phyloP scores from a whole-genome alignment of 2,329 filamentous ascomycete genomes.

The Alternaria brassicae region DNA sequence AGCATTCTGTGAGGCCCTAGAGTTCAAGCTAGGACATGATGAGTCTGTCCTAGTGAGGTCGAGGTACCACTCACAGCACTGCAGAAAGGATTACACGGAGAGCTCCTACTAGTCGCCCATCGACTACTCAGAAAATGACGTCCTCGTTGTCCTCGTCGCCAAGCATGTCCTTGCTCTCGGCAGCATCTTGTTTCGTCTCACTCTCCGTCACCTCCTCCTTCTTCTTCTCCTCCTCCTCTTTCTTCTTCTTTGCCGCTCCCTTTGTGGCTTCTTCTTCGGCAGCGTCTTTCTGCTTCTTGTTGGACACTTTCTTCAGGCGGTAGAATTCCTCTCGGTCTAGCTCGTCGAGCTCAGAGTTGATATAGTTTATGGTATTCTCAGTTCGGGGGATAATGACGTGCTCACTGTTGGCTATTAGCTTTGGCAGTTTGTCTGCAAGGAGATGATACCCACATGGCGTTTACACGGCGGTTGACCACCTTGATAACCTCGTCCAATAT shows the following conservation, averaged over 20 bases:
- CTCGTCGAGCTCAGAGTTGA: slow-evolving; percentile 98
- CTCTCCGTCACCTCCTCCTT: slow-evolving; percentile 33
- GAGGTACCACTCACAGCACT: not conserved
- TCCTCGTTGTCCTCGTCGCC: slow-evolving; percentile 81
- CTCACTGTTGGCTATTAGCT: slow-evolving; percentile 61
- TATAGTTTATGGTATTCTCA: slow-evolving; percentile 99
- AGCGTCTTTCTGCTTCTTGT: slow-evolving; percentile 66
- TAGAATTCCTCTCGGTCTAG: slow-evolving; percentile 98
- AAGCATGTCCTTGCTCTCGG: slow-evolving; percentile 69
- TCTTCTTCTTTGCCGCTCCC: slow-evolving; percentile 50
- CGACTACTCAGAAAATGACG: slow-evolving; percentile 73
- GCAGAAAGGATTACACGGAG: not conserved
- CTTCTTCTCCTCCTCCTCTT: slow-evolving; percentile 39
- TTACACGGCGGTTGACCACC: slow-evolving; percentile 97
- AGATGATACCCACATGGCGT: slow-evolving; percentile 75
- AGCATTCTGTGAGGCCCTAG: slow-evolving; percentile 1
- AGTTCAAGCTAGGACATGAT: slow-evolving; percentile 4
- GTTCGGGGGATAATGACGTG: slow-evolving; percentile 97
- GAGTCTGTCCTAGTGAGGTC: not conserved
- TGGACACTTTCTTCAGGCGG: slow-evolving; percentile 89
- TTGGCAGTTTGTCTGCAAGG: not conserved
- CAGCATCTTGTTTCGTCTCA: slow-evolving; percentile 37
- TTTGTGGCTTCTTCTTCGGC: slow-evolving; percentile 48
- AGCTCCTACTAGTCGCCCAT: not conserved
- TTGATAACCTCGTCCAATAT: slow-evolving; percentile 99